Base-by-base conservation (phyloP, 2,329 filamentous ascomycete species). In the Taxawa tesnikishii region DNA sequence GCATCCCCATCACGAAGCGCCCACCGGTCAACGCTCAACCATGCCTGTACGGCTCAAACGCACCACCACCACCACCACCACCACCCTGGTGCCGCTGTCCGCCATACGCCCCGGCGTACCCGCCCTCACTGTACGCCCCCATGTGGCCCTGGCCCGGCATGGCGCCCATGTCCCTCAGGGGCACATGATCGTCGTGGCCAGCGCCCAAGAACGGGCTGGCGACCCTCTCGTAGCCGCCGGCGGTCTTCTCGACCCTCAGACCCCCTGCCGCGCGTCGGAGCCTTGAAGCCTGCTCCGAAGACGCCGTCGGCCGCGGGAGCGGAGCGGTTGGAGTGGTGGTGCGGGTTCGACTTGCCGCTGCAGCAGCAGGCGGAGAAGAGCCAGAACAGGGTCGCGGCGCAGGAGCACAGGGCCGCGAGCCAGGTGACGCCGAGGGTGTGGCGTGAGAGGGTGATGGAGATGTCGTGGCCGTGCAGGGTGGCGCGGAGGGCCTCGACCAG, bases 281-380 rank as follows among this genome's bases (percentile, higher is more conserved):
- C 31, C 31, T n/a, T 13, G 3, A 5, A 44, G 34, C 7, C 35
- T 33, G 9, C 43, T 41, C 13, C 36, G 7, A 57, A 46, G n/a
- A 50, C 48, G 31, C 49, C 48, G 26, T 51, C 49, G 38, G 19
- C 11, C 11, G 25, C 29, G n/a, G 37, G 34, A 3, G 31, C 21
- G 19, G 43, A 39, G 27, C 51, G 45, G 40, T 62, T 59, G 32
- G 51, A 52, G 38, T 53, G 43, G 41, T 59, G 60, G 48, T 60
- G 53, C 32, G 63, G 63, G 16, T 62, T 59, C 33, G 60, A 66
- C 45, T 68, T 65, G 28, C 83, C 83, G 45, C 71, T 75, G 68
- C 87, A 94, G 74, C 87, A 96, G 78, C 88, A 96, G 49, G 81
- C 72, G 56, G 77, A 83, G 56, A 92, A 74, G 50, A 87, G 63